Conservation (phyloP, 805 yeast species). For the Clavispora phyllophila region DNA sequence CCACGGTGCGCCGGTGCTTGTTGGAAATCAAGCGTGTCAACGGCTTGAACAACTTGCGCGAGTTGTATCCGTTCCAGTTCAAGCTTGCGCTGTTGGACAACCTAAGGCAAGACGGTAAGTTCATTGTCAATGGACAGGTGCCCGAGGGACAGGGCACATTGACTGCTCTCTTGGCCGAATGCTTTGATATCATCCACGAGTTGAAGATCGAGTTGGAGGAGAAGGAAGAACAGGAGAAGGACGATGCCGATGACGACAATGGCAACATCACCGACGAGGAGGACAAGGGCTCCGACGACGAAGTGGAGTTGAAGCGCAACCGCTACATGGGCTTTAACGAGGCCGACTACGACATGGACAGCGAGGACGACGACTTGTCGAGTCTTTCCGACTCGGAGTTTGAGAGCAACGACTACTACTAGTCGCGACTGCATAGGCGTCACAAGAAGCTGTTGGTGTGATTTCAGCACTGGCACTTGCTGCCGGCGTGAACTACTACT, state of each 20-base stretch:
- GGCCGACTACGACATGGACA: conserved; percentile 41
- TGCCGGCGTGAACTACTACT: no score
- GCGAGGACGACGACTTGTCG: conserved; percentile 27
- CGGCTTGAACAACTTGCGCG: conserved; percentile 82
- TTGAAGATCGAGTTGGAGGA: conserved; percentile 81
- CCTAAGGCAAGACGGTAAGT: conserved; percentile 84
- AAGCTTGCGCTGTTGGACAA: conserved; percentile 88
- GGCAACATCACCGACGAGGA: conserved; percentile 16
- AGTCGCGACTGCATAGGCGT: no score
- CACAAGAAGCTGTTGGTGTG: no score
- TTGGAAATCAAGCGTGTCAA: conserved; percentile 90
- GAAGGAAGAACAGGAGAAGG: conserved; percentile 31
- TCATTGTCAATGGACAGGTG: conserved; percentile 77
- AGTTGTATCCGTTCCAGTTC: conserved; percentile 92
- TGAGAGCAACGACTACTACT: conserved; percentile 42
- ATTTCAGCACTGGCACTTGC: no score
- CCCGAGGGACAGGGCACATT: conserved; percentile 99
- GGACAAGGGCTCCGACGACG: conserved; percentile 36
- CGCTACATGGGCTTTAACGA: conserved; percentile 40
- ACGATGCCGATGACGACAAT: conserved; percentile 2
- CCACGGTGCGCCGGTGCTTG: conserved; percentile 86
- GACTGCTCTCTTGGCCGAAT: conserved; percentile 84
- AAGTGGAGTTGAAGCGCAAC: conserved; percentile 40
- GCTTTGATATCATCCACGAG: conserved; percentile 91
- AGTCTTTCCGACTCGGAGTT: conserved; percentile 28